Conservation (phyloP, 116 monocot species). For the Cymodocea nodosa region DNA sequence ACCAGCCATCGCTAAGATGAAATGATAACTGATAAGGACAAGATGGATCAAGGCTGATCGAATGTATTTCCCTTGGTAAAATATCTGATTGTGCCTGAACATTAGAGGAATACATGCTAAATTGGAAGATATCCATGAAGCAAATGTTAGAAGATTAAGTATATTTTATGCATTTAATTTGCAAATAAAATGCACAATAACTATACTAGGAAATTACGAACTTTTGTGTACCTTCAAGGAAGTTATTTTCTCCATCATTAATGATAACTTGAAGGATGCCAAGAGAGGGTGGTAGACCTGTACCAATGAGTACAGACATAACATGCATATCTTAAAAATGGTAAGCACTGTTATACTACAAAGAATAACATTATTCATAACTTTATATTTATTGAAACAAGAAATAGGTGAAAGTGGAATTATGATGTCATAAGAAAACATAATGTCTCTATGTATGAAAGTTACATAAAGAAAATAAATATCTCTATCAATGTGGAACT, state of each 20-base stretch:
- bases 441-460: no score
- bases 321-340: no score
- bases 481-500: no score
- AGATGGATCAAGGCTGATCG: slow-evolving; percentile 67
- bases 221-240: slow-evolving; percentile 12
- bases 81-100: slow-evolving; percentile 87
- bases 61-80: slow-evolving; percentile 49
- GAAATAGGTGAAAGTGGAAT: no score
- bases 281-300: slow-evolving; percentile 17
- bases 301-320: neutral
- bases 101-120: neutral
- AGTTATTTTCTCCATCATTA: slow-evolving; percentile 17
- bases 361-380: neutral
- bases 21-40: slow-evolving; percentile 81
- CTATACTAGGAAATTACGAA: neutral
- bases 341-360: neutral
- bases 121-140: no score
- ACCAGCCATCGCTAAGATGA: slow-evolving; percentile 98
- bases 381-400: no score
- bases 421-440: no score
- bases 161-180: neutral
- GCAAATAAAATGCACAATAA: neutral
- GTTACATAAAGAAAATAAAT: no score
- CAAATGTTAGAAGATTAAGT: slow-evolving; percentile 1
- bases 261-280: slow-evolving; percentile 14